Base-by-base conservation (phyloP, 441 rosid genomes). In the Populus tomentosa region DNA sequence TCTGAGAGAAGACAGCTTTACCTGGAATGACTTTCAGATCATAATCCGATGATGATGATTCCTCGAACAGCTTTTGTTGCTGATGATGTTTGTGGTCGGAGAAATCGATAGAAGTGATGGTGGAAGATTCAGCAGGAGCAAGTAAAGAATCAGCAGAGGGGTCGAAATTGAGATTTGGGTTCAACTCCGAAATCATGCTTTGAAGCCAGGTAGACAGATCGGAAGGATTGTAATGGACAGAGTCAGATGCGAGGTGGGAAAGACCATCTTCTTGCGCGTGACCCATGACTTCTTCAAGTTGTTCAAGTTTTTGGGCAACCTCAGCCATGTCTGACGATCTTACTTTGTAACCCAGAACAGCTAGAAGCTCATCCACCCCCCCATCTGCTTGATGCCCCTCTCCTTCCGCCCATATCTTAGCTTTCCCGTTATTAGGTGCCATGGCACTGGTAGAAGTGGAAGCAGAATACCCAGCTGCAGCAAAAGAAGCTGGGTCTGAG, bases 1-100 rank as follows among this genome's bases (percentile, higher is more conserved):
- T 33, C 75, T 77, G 81, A 10, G 71, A 69, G n/a, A 80, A 92
- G 74, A 88, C 67, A 11, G 96, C 92, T 80, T 84, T 88, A 71
- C 98, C 96, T 0, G 97, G 94, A 75, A 95, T 93, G 2, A 86
- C 94, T 80, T 87, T 87, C 53, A 93, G 87, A 84, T 93, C 96
- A 73, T 88, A 91, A 78, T 89, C 93, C 0, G 91, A 86, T 23
- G 80, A 71, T 11, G 84, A 72, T 21, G 87, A 79, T 56, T 84
- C 87, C 5, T 79, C 83, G 16, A 85, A 79, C 3, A 24, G 78
- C 61, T 40, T 13, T 0, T 7, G 38, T 21, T 50, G 70, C 0
- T 40, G 71, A 11, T 35, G 66, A 24, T 23, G 59, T 4, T 24
- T n/a, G 4, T 6, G 63, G 77, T 40, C 46, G 61, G 69, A 10